phyloP scores from a whole-genome alignment of 2,329 filamentous ascomycete species.

The Pleurostoma richardsiae region DNA sequence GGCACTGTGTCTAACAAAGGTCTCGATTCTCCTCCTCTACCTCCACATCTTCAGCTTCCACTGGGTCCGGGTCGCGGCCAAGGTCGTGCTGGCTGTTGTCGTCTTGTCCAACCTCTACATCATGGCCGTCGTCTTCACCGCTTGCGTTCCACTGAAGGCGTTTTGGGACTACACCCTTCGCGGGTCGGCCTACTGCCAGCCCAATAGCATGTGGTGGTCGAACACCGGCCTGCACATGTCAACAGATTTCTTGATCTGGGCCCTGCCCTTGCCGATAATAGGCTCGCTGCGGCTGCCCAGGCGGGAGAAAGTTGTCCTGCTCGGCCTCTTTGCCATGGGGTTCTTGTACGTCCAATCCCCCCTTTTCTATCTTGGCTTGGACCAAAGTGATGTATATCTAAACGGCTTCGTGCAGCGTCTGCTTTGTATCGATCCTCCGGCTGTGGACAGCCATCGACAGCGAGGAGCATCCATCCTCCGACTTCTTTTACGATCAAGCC shows the following conservation, averaged over 20 bases:
- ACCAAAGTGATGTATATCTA: slow-evolving; percentile 5
- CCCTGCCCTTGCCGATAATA: slow-evolving; percentile 35
- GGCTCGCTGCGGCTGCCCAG: slow-evolving; percentile 34
- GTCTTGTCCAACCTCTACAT: slow-evolving; percentile 18
- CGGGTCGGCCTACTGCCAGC: slow-evolving; percentile 4
- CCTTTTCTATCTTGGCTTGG: slow-evolving; percentile 1
- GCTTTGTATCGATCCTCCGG: slow-evolving; percentile 25
- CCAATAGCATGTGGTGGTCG: slow-evolving; percentile 13
- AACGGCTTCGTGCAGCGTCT: slow-evolving; percentile 21
- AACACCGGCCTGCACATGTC: slow-evolving; percentile 15
- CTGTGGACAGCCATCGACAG: slow-evolving; percentile 18
- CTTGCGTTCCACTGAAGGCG: slow-evolving; percentile 21
- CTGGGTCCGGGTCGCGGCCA: slow-evolving; percentile 21
- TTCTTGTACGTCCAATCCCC: slow-evolving; percentile 26
- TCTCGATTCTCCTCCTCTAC: slow-evolving; percentile 21
- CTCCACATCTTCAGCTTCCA: slow-evolving; percentile 19
- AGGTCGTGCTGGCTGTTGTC: slow-evolving; percentile 16
- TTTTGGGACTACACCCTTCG: slow-evolving; percentile 18
- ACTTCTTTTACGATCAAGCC: slow-evolving; percentile 20
- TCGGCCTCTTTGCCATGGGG: slow-evolving; percentile 34
- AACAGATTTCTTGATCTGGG: slow-evolving; percentile 18
- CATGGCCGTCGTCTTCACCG: slow-evolving; percentile 18
- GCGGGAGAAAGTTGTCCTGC: slow-evolving; percentile 31
- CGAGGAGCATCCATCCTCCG: slow-evolving; percentile 7
- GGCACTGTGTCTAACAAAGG: slow-evolving; percentile 18